phyloP scores from a whole-genome alignment of 352 stramenopile genomes.

The Phytophthora sp. region DNA sequence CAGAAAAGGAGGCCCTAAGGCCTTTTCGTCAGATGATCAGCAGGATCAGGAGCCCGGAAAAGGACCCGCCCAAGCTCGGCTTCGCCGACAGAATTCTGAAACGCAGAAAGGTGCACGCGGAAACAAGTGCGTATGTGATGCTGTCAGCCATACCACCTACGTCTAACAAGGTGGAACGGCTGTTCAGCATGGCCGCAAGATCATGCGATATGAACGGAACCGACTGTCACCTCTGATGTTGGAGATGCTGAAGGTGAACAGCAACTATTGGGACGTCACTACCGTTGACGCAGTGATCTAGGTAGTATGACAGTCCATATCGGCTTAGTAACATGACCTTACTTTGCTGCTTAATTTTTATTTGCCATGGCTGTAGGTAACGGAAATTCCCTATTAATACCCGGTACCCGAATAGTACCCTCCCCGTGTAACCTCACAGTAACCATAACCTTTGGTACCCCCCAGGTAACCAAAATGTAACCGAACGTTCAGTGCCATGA shows the following conservation, averaged over 20 bases:
- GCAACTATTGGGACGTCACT: slow-evolving; percentile 4
- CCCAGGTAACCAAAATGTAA: not conserved
- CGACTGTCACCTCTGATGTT: not conserved
- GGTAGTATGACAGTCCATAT: too few species aligned
- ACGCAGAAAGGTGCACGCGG: not conserved
- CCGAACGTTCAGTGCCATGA: not conserved
- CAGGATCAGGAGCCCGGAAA: not conserved
- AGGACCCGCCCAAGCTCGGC: not conserved
- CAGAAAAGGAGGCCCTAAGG: not conserved
- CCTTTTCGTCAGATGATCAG: not conserved
- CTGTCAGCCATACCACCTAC: not conserved
- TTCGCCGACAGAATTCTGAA: not conserved
- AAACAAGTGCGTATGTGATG: not conserved
- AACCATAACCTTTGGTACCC: too few species aligned
- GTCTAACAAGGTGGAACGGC: slow-evolving; percentile 2
- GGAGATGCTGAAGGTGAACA: slow-evolving; percentile 7
- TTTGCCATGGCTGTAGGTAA: too few species aligned
- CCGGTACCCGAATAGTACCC: slow-evolving; percentile 4
- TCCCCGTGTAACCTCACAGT: not conserved
- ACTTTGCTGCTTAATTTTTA: too few species aligned
- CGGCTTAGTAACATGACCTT: too few species aligned
- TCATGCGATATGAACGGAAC: not conserved
- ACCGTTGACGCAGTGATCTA: slow-evolving; percentile 1
- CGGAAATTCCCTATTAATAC: slow-evolving; percentile 2
- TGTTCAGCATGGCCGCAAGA: slow-evolving; percentile 1